A percentile compares a stretch with the other conserved stretches of the same genome.
These are phyloP conservation scores for Cucurbita maxima DNA, from an alignment of 306 rosid species.

Conservation along the genomic window DNA sequence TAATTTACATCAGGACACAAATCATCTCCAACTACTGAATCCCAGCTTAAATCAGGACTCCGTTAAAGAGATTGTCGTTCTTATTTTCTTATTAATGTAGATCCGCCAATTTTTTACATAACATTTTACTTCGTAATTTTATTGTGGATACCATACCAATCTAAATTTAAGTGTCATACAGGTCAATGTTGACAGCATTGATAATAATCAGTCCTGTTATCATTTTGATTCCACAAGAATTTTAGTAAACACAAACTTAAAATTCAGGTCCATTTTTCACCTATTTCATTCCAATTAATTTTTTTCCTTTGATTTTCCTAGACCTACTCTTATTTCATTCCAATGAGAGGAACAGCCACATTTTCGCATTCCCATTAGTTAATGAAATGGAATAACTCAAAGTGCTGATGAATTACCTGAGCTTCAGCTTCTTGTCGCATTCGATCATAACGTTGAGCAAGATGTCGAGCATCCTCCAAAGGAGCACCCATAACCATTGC, in stretches of 20 bases:
- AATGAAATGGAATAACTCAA: background rate
- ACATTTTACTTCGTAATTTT: background rate
- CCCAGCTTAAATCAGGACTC: background rate
- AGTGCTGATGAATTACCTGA: constrained; percentile 35
- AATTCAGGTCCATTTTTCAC: background rate
- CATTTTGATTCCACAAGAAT: background rate
- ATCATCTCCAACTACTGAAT: background rate
- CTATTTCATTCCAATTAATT: background rate
- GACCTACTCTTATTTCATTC: background rate
- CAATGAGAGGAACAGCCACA: background rate
- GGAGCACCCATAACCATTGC: constrained; percentile 98
- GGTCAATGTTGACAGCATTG: background rate
- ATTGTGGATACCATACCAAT: background rate
- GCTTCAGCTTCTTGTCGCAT: constrained; percentile 97
- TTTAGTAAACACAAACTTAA: background rate
- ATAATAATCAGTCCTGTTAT: background rate
- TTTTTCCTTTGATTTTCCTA: background rate
- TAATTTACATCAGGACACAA: background rate
- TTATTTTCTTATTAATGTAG: background rate
- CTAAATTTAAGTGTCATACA: background rate
- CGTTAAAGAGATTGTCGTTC: background rate
- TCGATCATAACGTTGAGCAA: constrained; percentile 92
- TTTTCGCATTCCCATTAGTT: background rate
- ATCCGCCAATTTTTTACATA: background rate
- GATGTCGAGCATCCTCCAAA: constrained; percentile 95